phyloP scores from a whole-genome alignment of 1,284 basidiomycete species.

The Termitomyces sp. region DNA sequence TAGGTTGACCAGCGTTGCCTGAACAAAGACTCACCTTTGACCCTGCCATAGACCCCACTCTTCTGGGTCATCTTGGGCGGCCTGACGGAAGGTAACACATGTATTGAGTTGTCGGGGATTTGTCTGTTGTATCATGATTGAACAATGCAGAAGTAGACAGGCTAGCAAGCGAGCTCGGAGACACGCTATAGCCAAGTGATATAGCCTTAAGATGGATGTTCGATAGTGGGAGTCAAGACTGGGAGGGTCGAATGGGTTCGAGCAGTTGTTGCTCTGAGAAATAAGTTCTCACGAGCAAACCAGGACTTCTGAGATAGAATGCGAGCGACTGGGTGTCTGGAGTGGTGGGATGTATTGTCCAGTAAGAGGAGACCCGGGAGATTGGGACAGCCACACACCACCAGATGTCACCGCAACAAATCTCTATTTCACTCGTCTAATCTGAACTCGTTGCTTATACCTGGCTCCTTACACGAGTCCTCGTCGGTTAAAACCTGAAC shows the following conservation, averaged over 20 bases:
- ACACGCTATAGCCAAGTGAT: conserved; percentile 16
- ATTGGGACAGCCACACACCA: conserved; percentile 30
- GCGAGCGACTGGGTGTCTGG: conserved; percentile 13
- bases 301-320: conserved; percentile 7
- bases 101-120: conserved; percentile 36
- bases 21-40: conserved; percentile 42
- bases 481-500: not conserved
- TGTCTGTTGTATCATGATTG: conserved; percentile 60
- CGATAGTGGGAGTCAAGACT: not conserved
- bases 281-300: conserved; percentile 20
- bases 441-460: not conserved
- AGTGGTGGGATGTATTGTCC: conserved; percentile 18
- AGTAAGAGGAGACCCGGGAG: conserved; percentile 31
- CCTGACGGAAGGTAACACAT: conserved; percentile 28
- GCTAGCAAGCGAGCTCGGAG: conserved; percentile 8
- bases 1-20: not conserved
- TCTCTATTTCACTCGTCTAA: not conserved
- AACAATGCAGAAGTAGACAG: conserved; percentile 7
- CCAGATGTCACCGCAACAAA: conserved; percentile 11
- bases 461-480: not conserved
- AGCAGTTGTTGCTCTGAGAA: conserved; percentile 14
- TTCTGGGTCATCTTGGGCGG: conserved; percentile 35
- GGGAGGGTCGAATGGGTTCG: conserved; percentile 6
- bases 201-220: not conserved
- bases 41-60: conserved; percentile 58